phyloP scores from a whole-genome alignment of 2,329 filamentous ascomycete species.

The Trichoderma atrobrunneum region DNA sequence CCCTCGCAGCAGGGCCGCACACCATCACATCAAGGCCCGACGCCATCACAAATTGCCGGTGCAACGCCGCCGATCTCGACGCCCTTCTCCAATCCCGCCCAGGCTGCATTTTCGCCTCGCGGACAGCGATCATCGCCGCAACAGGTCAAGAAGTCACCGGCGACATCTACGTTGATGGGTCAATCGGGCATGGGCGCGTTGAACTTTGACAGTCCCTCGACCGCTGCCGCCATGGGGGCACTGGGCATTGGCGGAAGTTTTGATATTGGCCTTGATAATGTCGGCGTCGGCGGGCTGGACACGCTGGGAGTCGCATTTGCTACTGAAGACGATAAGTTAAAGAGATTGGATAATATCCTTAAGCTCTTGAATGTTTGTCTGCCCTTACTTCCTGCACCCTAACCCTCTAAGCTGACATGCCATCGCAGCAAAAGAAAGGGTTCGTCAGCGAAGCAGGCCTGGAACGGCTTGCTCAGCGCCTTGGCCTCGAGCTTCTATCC shows the following conservation, averaged over 20 bases:
- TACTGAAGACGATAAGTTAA: constrained; percentile 54
- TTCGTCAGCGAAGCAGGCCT: constrained; percentile 72
- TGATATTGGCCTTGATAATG: constrained; percentile 52
- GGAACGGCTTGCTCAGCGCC: constrained; percentile 64
- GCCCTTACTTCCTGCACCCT: neutral
- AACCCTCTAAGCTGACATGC: constrained; percentile 11
- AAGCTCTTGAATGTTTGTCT: constrained; percentile 47
- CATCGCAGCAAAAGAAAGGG: constrained; percentile 48
- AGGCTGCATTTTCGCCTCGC: constrained; percentile 58
- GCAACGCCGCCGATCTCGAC: constrained; percentile 66
- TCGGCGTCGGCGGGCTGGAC: constrained; percentile 48
- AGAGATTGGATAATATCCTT: constrained; percentile 52
- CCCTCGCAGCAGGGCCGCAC: constrained; percentile 43
- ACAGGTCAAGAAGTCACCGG: constrained; percentile 62
- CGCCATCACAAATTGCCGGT: constrained; percentile 46
- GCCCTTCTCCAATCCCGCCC: constrained; percentile 58
- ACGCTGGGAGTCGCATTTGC: constrained; percentile 39
- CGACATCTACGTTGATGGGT: constrained; percentile 47
- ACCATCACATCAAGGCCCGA: constrained; percentile 37
- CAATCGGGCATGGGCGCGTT: constrained; percentile 46
- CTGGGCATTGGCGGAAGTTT: constrained; percentile 49
- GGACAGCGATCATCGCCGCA: constrained; percentile 61
- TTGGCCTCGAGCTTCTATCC: constrained; percentile 64
- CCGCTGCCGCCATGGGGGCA: constrained; percentile 59
- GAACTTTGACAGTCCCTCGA: constrained; percentile 63